phyloP scores from a whole-genome alignment of 2,329 filamentous ascomycete genomes.

The Leptoxyphium fumago region DNA sequence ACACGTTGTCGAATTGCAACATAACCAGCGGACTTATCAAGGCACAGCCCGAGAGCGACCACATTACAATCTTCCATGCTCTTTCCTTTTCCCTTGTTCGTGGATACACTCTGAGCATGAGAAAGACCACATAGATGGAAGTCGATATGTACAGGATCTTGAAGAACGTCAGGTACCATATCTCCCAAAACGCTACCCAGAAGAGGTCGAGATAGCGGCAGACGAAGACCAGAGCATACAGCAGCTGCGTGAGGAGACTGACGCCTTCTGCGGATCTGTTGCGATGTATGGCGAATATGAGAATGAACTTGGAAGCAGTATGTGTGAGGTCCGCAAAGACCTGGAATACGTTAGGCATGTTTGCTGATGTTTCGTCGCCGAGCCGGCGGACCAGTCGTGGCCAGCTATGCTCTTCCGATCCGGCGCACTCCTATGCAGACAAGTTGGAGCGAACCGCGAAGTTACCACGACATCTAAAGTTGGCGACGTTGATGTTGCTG shows the following conservation, averaged over 20 bases:
- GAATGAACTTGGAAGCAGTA: conserved; percentile 71
- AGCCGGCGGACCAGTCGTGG: too few relatives aligned
- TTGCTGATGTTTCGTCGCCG: background rate
- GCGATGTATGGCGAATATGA: conserved; percentile 79
- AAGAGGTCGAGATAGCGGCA: conserved; percentile 81
- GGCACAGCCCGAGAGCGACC: conserved; percentile 50
- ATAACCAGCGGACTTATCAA: conserved; percentile 58
- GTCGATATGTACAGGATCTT: conserved; percentile 81
- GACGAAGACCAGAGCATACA: conserved; percentile 76
- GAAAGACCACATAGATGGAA: conserved; percentile 69
- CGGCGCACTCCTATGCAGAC: too few relatives aligned
- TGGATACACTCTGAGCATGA: conserved; percentile 78
- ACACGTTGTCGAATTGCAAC: conserved; percentile 44
- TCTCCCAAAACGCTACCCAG: conserved; percentile 25
- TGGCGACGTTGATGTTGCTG: too few relatives aligned
- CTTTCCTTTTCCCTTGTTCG: conserved; percentile 81
- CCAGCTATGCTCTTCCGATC: too few relatives aligned
- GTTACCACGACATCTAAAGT: too few relatives aligned
- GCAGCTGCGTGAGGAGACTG: conserved; percentile 76
- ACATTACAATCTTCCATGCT: conserved; percentile 79
- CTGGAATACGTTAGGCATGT: conserved; percentile 38
- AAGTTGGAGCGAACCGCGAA: too few relatives aligned
- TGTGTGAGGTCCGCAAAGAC: conserved; percentile 75
- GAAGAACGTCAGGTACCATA: conserved; percentile 31
- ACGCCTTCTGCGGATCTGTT: conserved; percentile 83